Evolutionary conservation across 2,329 filamentous ascomycete species (phyloP).

Genomic region (Paramyrothecium sp.): DNA sequence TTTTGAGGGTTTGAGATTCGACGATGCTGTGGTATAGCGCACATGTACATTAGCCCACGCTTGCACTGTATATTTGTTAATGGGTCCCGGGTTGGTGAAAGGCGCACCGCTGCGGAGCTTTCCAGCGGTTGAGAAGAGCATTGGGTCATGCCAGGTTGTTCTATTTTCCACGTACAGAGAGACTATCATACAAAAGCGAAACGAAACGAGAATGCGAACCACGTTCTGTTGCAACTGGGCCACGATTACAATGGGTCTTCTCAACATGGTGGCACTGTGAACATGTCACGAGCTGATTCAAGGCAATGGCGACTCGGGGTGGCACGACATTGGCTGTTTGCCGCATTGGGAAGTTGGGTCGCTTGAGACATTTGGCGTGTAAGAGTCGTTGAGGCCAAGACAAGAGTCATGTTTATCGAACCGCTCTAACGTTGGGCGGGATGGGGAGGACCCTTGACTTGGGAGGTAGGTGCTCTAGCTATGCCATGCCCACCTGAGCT

Average conservation of each 20-base stretch:
- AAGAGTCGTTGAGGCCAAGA: not conserved
- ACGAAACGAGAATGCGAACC: not conserved
- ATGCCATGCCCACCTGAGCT: too few relatives aligned
- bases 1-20: too few relatives aligned
- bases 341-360: not conserved
- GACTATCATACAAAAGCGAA: not conserved
- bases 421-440: not conserved
- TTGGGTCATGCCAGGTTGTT: not conserved
- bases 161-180: not conserved
- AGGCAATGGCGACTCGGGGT: too few relatives aligned
- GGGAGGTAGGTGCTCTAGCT: too few relatives aligned
- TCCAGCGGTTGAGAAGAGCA: too few relatives aligned
- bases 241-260: not conserved
- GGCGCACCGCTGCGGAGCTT: too few relatives aligned
- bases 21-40: slow-evolving; percentile 6
- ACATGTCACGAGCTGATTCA: too few relatives aligned
- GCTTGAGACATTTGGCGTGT: not conserved
- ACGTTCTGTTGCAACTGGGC: not conserved
- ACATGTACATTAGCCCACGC: slow-evolving; percentile 9
- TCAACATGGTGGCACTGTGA: too few relatives aligned
- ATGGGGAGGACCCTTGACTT: not conserved
- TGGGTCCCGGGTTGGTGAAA: not conserved
- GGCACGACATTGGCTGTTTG: not conserved
- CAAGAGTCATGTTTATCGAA: not conserved
- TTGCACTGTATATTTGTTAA: not conserved